Evolutionary conservation across 495 filamentous ascomycete species (phyloP).

Genomic region (Xylaria sp.): DNA sequence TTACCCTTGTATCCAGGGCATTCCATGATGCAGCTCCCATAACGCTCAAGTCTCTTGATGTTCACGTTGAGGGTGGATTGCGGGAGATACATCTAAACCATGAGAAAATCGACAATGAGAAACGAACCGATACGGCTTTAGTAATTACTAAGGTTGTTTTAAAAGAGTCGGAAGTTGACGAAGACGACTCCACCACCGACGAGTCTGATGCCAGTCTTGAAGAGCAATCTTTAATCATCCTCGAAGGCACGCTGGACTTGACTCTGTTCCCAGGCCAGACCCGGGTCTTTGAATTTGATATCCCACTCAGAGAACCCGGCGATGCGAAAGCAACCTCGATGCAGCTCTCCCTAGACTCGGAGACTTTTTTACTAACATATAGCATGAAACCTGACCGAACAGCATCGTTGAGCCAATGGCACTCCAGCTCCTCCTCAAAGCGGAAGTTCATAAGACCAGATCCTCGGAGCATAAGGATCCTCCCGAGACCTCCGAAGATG

Average conservation of each 20-base stretch:
- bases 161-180: slow-evolving; percentile 30
- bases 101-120: slow-evolving; percentile 26
- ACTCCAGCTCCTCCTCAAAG: slow-evolving; percentile 54
- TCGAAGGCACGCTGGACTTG: slow-evolving; percentile 61
- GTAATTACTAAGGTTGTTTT: slow-evolving; percentile 39
- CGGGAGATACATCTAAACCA: slow-evolving; percentile 61
- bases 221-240: slow-evolving; percentile 17
- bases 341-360: slow-evolving; percentile 65
- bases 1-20: slow-evolving; percentile 74
- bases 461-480: slow-evolving; percentile 66
- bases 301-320: slow-evolving; percentile 81
- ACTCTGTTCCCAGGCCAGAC: slow-evolving; percentile 71
- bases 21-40: slow-evolving; percentile 68
- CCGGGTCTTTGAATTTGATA: slow-evolving; percentile 72
- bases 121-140: slow-evolving; percentile 21
- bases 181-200: slow-evolving; percentile 30
- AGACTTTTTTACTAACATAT: slow-evolving; percentile 73
- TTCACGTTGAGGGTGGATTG: slow-evolving; percentile 74
- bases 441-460: slow-evolving; percentile 57
- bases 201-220: slow-evolving; percentile 29
- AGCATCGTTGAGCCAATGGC: slow-evolving; percentile 58
- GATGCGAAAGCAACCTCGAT: slow-evolving; percentile 71
- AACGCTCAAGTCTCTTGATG: slow-evolving; percentile 65
- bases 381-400: slow-evolving; percentile 60
- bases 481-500: slow-evolving; percentile 93